phyloP scores from a whole-genome alignment of 2,329 filamentous ascomycete species.

The Fusarium foetens region DNA sequence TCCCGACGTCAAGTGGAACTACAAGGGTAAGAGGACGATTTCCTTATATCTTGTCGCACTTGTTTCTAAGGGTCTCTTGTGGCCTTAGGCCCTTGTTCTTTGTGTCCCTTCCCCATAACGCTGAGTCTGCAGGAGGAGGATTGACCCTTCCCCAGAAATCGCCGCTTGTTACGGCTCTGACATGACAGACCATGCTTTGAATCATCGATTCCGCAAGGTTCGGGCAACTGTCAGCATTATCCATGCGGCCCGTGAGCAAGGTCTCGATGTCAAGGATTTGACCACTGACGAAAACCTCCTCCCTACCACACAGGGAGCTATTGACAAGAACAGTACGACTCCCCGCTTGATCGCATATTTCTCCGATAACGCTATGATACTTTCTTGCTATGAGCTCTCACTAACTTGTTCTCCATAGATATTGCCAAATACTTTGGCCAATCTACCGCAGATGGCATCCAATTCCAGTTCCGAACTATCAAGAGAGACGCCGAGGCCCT shows the following conservation, averaged over 20 bases:
- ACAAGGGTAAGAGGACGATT: constrained; percentile 62
- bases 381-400: not conserved
- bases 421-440: constrained; percentile 70
- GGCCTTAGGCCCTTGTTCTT: not conserved
- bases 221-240: constrained; percentile 55
- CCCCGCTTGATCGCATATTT: not conserved
- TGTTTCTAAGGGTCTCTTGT: not conserved
- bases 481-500: constrained; percentile 64
- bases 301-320: constrained; percentile 51
- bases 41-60: not conserved
- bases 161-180: constrained; percentile 60
- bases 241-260: constrained; percentile 47
- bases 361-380: not conserved
- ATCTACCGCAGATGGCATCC: constrained; percentile 66
- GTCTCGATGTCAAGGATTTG: constrained; percentile 57
- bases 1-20: constrained; percentile 65
- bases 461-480: constrained; percentile 68
- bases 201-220: constrained; percentile 63
- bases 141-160: constrained; percentile 57
- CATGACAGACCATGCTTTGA: constrained; percentile 57
- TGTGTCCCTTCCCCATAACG: not conserved
- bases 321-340: constrained; percentile 56
- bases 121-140: constrained; percentile 40
- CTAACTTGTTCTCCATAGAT: constrained; percentile 52
- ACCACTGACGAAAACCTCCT: constrained; percentile 48